phyloP scores from a whole-genome alignment of 2,329 filamentous ascomycete genomes.

The Colletotrichum spaethianum region DNA sequence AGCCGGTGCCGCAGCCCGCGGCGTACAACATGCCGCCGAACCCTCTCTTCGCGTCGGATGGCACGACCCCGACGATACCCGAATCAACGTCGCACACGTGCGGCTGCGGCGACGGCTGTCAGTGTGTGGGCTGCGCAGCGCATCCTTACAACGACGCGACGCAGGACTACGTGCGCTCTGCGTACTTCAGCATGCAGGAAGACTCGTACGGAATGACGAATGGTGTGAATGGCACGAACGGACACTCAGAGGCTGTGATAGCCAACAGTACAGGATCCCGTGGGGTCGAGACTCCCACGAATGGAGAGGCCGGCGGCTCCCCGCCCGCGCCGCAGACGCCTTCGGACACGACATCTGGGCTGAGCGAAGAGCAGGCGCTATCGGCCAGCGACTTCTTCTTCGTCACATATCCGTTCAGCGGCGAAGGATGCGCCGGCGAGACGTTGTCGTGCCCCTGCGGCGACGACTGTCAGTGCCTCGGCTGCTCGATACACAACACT shows the following conservation, averaged over 20 bases:
- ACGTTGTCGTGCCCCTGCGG: conserved; percentile 69
- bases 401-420: conserved; percentile 66
- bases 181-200: conserved; percentile 58
- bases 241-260: conserved; percentile 24
- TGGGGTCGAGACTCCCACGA: conserved; percentile 9
- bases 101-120: conserved; percentile 75
- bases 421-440: conserved; percentile 64
- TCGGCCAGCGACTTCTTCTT: conserved; percentile 71
- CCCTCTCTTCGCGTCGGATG: conserved; percentile 27
- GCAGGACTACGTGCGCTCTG: conserved; percentile 65
- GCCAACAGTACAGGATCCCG: conserved; percentile 29
- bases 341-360: conserved; percentile 60
- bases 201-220: conserved; percentile 47
- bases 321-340: conserved; percentile 61
- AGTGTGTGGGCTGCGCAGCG: conserved; percentile 77
- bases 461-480: conserved; percentile 71
- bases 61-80: conserved; percentile 44
- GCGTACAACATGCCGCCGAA: conserved; percentile 25
- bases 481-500: conserved; percentile 67
- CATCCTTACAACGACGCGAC: conserved; percentile 79
- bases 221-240: conserved; percentile 40
- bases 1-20: conserved; percentile 48
- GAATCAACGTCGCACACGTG: conserved; percentile 61
- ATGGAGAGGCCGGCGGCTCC: conserved; percentile 45
- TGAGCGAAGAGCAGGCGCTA: conserved; percentile 65